Percentiles rank a stretch among this genome's conserved stretches.
Evolutionary conservation across 208 protist genomes (phyloP).

Genomic region (Crithidia bombi): DNA sequence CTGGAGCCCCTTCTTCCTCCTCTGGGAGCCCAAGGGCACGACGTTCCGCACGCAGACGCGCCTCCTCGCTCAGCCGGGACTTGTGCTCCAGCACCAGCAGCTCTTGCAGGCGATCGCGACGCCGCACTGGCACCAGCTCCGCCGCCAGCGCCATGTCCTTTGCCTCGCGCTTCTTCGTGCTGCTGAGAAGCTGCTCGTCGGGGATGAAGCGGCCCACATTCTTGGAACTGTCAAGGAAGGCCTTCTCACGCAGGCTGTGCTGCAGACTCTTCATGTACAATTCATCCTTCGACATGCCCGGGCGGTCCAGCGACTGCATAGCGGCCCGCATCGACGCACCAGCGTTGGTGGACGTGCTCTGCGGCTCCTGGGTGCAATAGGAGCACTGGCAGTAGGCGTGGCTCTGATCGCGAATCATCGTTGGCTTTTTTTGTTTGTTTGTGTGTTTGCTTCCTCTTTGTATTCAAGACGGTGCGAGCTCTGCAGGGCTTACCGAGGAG

Average conservation of each 20-base stretch:
- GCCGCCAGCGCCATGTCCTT: slow-evolving; percentile 67
- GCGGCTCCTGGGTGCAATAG: slow-evolving; percentile 57
- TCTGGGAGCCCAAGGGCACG: slow-evolving; percentile 53
- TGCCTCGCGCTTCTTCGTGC: slow-evolving; percentile 59
- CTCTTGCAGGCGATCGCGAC: slow-evolving; percentile 88
- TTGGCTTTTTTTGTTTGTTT: neutral
- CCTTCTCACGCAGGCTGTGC: slow-evolving; percentile 53
- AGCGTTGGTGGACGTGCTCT: slow-evolving; percentile 29
- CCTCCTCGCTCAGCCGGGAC: slow-evolving; percentile 64
- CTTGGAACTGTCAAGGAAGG: slow-evolving; percentile 64
- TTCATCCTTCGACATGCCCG: slow-evolving; percentile 66
- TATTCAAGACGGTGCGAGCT: neutral
- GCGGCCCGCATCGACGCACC: slow-evolving; percentile 37
- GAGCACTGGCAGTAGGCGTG: slow-evolving; percentile 81
- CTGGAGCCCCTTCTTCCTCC: slow-evolving; percentile 33
- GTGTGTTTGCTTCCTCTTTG: neutral
- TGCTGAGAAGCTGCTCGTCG: slow-evolving; percentile 84
- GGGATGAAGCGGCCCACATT: slow-evolving; percentile 80
- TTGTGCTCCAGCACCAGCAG: slow-evolving; percentile 88
- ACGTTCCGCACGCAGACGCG: slow-evolving; percentile 57
- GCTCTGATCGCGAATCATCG: slow-evolving; percentile 84
- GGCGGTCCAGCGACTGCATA: slow-evolving; percentile 41
- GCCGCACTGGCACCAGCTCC: slow-evolving; percentile 74
- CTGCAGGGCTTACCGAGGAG: neutral
- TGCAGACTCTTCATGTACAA: slow-evolving; percentile 76